Base-by-base conservation (phyloP, 768 basidiomycete species). In the Coprinopsis strossmayeri region DNA sequence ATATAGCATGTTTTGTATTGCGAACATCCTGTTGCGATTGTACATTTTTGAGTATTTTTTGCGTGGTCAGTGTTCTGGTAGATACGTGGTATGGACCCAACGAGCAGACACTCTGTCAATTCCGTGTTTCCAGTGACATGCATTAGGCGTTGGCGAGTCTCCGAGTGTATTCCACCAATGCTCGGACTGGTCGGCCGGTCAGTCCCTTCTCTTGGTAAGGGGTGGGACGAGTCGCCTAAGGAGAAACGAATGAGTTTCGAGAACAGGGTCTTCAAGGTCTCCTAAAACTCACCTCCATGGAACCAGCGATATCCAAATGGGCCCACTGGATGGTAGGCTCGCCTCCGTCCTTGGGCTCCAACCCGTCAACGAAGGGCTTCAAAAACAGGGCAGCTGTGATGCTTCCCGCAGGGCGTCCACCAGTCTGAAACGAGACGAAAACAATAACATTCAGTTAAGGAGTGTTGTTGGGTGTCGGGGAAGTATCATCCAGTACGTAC, bases 381-480 rank as follows among this genome's bases (percentile, higher is more conserved):
- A 94, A 70, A 81, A 94, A 94, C 17, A 91, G 68, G 2, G 91
- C 90, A 1, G 91, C 91, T 1, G 91, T 93, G 66, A 78, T 81
- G 46, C 79, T 71, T 28, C 89, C 91, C 7, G 68, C 91, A 34
- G 77, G 69, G 20, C 66, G 72, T n/a, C 89, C 90, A 40, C 91
- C 87, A 21, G 72, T 79, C 83, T 89, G n/a, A n/a, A 55, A 3
- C 26, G 34, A 18, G 3, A 48, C 12, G n/a, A n/a, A n/a, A n/a
- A n/a, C n/a, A n/a, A n/a, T n/a, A n/a, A n/a, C n/a, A n/a, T n/a
- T n/a, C n/a, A n/a, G n/a, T n/a, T n/a, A n/a, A n/a, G n/a, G n/a
- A n/a, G n/a, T n/a, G n/a, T n/a, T n/a, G n/a, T n/a, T n/a, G n/a
- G n/a, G n/a, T n/a, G n/a, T n/a, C n/a, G n/a, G n/a, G n/a, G n/a